Conservation (phyloP, 139 green algal genomes). For the Yamagishiella unicocca region DNA sequence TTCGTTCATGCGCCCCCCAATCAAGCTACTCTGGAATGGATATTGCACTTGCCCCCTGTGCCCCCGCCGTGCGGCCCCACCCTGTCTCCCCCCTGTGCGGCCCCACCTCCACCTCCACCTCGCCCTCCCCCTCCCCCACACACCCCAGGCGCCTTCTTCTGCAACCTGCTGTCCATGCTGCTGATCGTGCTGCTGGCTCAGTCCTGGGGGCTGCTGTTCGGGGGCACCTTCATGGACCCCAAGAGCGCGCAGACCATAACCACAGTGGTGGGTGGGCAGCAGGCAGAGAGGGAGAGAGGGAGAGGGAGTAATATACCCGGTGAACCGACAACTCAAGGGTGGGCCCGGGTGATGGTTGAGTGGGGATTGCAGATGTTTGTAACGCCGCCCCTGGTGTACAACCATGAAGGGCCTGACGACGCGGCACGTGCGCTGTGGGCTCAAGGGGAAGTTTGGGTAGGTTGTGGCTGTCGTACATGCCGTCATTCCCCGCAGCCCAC, state of each 20-base stretch:
- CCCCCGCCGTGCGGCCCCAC: no score
- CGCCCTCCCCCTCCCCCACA: not conserved
- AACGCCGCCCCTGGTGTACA: no score
- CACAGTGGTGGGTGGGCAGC: slow-evolving; percentile 56
- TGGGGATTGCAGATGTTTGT: no score
- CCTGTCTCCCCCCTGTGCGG: not conserved
- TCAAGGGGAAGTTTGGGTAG: no score
- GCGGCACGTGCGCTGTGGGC: no score
- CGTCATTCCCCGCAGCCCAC: not conserved
- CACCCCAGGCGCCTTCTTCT: slow-evolving; percentile 60
- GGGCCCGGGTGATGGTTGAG: no score
- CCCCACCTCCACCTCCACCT: not conserved
- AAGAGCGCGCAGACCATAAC: slow-evolving; percentile 76
- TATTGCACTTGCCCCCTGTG: no score
- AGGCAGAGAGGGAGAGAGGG: not conserved
- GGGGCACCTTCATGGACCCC: slow-evolving; percentile 69
- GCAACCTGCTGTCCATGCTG: slow-evolving; percentile 51
- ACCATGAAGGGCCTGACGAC: no score
- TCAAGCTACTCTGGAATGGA: no score
- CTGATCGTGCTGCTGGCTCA: slow-evolving; percentile 51
- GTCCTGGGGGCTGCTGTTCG: slow-evolving; percentile 55
- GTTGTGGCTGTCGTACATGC: no score
- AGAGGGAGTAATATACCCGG: not conserved
- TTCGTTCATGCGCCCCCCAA: no score
- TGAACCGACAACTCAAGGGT: no score